Evolutionary conservation across 805 yeast genomes (phyloP), one percentile per base, ranked within the genome.

Genomic region (Zygosaccharomyces rouxii): DNA sequence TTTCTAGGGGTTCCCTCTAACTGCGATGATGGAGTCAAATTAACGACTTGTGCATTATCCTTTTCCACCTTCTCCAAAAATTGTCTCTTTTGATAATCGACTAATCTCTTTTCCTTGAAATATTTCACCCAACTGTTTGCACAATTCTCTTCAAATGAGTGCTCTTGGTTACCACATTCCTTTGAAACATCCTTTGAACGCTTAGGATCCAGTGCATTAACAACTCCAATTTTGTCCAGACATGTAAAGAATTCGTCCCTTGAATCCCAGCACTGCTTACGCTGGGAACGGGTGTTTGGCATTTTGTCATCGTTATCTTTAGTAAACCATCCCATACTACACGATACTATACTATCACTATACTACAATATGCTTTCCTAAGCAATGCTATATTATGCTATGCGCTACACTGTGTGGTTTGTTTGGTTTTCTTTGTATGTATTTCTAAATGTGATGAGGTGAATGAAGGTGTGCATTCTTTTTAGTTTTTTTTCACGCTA

Each of bases 251-350:
- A 89, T 35, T 59, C 58, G 60, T 92, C 99, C 51, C 99, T 78
- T 6, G 92, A 74, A 44, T 83, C 92, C 98, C 98, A 94, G 71
- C 99, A 92, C 51, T 74, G 71, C 61, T 80, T 76, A 55, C 98
- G 78, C 55, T 82, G 79, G 23, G 79, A 69, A 59, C 90, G 80
- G 62, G 80, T 79, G 38, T 54, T 55, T n/a, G 56, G 56, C 35
- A 47, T 44, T 18, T 54, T 54, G n/a, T 44, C 46, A 28, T 48
- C 40, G 14, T 31, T 40, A 13, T 47, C 50, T 21, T 52, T 48
- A 6, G 48, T 35, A 37, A 53, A 53, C 54, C 54, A 53, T 16
- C 56, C 56, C 56, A 53, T 53, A n/a, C 33, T 41, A 28, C 23
- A 40, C 35, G 10, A 30, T 30, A 10, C 16, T 30, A 30, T 30